Evolutionary conservation across 148 eudicot genomes (phyloP).

Genomic region (Talinum fruticosum): DNA sequence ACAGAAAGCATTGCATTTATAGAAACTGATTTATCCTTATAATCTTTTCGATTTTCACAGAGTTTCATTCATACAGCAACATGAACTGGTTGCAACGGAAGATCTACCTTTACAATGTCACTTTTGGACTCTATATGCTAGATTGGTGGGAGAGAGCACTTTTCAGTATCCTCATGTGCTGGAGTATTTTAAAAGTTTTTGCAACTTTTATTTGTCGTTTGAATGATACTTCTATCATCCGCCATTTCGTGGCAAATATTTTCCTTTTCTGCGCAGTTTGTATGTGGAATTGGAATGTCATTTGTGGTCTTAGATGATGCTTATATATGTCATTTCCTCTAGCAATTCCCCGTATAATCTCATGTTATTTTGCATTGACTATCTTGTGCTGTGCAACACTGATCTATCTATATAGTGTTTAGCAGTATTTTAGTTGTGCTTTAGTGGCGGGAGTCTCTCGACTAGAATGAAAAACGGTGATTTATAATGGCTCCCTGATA

Average conservation of each 20-base stretch:
- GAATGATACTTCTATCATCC: neutral
- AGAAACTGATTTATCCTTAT: no score
- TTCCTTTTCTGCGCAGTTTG: no score
- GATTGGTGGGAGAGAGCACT: conserved; percentile 95
- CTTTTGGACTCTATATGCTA: conserved; percentile 88
- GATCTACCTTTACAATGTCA: conserved; percentile 80
- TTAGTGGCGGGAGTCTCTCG: neutral
- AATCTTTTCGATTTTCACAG: no score
- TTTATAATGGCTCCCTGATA: neutral
- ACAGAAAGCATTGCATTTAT: no score
- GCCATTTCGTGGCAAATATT: neutral
- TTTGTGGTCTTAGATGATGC: neutral
- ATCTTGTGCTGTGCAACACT: neutral
- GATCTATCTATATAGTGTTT: neutral
- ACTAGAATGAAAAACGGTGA: neutral
- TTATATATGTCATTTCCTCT: neutral
- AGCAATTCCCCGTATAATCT: neutral
- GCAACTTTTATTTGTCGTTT: neutral
- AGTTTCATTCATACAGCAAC: no score
- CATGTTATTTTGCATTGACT: neutral
- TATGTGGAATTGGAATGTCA: no score
- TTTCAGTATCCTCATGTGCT: conserved; percentile 73
- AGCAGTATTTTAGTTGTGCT: neutral
- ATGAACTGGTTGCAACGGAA: conserved; percentile 90
- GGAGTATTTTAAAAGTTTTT: no score